Base-by-base conservation (phyloP, 1,284 basidiomycete species). In the Ceraceosorus guamensis region DNA sequence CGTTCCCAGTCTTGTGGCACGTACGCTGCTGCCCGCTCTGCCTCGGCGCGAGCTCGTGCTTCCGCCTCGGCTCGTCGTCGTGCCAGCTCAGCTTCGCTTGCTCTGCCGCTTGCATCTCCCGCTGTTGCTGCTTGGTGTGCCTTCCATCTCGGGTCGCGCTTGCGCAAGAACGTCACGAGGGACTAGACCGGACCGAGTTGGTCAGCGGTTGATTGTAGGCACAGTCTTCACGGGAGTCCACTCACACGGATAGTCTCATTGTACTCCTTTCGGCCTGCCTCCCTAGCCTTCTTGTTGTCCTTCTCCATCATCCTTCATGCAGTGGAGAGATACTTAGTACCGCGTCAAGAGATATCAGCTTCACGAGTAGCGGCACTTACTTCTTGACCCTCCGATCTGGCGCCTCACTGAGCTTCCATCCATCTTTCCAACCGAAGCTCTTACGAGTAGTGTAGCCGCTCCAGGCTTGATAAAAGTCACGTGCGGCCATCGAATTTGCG, bases 71-170 rank as follows among this genome's bases (percentile, higher is more conserved):
- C 87, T 84, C 5, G 81, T 83, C 8, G 82, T 79, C 5, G 83
- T 16, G 85, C 86, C 75, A 91, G 89, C 61, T 85, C 86, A 30
- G 87, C 79, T 61, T 84, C 89, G n/a, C n/a, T n/a, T n/a, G n/a
- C n/a, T n/a, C n/a, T n/a, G n/a, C n/a, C n/a, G n/a, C 75, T 70
- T 43, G 76, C 76, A 5, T 66, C 69, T 11, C 67, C 59, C 52
- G 66, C 59, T 46, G 78, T 67, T 44, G 62, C 58, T 44, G 63
- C 63, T 43, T 72, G 66, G 48, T 76, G 64, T 48, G 71, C 80
- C 76, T 90, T 91, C 79, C 89, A 91, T 8, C 93, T 83, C 1
- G 92, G 91, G 76, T 98, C 93, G 49, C 93, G 86, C 77, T 92
- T 93, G 53, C 91, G 87, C 54, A 96, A 79, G 75, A 95, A 97